phyloP scores from a whole-genome alignment of 164 flowering plant genomes.

The Euptelea pleiosperma region DNA sequence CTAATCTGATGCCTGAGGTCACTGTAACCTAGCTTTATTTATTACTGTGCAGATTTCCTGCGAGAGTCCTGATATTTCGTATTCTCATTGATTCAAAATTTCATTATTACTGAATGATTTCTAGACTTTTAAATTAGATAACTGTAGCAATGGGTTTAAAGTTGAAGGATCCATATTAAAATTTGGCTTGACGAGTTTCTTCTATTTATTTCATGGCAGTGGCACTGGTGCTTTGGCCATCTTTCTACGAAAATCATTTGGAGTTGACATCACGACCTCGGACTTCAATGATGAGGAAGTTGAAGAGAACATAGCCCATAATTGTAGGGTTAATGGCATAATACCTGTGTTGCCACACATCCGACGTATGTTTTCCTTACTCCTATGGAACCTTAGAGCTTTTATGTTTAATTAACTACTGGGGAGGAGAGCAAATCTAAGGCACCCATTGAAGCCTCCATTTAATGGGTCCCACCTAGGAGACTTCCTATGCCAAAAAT shows the following conservation, averaged over 20 bases:
- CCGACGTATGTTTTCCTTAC: conserved; percentile 53
- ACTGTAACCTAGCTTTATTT: too few species aligned
- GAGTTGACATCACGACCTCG: conserved; percentile 84
- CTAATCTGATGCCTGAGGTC: too few species aligned
- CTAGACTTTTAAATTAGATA: background rate
- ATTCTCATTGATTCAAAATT: too few species aligned
- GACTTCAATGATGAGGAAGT: conserved; percentile 84
- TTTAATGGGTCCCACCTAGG: background rate
- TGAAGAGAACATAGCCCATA: conserved; percentile 82
- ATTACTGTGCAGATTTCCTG: too few species aligned
- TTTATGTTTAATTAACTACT: background rate
- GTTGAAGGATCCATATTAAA: background rate
- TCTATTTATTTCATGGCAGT: conserved; percentile 40
- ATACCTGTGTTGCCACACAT: conserved; percentile 74
- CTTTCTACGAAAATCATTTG: conserved; percentile 56
- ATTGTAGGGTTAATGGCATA: conserved; percentile 69
- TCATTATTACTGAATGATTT: too few species aligned
- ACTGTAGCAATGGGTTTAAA: background rate
- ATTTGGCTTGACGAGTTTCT: background rate
- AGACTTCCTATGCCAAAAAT: background rate
- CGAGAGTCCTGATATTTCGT: too few species aligned
- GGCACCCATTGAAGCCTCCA: background rate
- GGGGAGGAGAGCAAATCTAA: background rate
- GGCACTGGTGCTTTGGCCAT: conserved; percentile 98
- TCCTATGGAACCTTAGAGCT: background rate